Conservation (phyloP, 352 stramenopile species). For the Pythium dissotocum region DNA sequence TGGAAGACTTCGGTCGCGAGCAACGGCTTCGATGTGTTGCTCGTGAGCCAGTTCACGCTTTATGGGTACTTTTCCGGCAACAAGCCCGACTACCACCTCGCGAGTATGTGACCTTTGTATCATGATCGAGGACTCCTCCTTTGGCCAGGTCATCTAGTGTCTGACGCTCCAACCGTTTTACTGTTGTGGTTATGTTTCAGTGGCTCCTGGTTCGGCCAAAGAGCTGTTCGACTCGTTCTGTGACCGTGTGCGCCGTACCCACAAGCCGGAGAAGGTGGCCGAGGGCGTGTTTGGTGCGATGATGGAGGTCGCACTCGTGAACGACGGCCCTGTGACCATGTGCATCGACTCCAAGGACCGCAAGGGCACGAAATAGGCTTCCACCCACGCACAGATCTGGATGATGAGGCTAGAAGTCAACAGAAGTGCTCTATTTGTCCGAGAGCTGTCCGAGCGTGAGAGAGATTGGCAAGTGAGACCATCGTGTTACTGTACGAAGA, state of each 20-base stretch:
- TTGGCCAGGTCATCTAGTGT: background rate
- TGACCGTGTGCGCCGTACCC: conserved; percentile 53
- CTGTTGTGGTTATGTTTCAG: conserved; percentile 29
- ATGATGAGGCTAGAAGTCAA: background rate
- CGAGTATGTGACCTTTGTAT: conserved; percentile 46
- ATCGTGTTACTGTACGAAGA: too few species aligned
- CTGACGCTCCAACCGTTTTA: background rate
- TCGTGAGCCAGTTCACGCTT: conserved; percentile 90
- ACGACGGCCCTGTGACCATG: conserved; percentile 85
- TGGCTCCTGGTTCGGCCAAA: conserved; percentile 66
- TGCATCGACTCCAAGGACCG: conserved; percentile 81
- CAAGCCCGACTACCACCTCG: conserved; percentile 86
- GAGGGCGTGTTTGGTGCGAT: conserved; percentile 82
- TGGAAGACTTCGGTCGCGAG: conserved; percentile 73
- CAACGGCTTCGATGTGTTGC: conserved; percentile 72
- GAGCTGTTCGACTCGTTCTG: conserved; percentile 79
- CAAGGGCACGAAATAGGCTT: conserved; percentile 47
- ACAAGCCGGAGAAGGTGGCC: conserved; percentile 67
- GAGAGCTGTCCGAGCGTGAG: too few species aligned
- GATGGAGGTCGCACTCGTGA: conserved; percentile 88
- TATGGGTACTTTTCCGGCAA: conserved; percentile 81
- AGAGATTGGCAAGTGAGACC: too few species aligned
- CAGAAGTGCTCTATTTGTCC: background rate
- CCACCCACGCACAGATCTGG: too few species aligned
- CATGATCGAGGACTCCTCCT: background rate